A percentile compares a stretch with the other conserved stretches of the same genome.
Evolutionary conservation across 257 asterid species (phyloP).

Genomic region (Salvia splendens): DNA sequence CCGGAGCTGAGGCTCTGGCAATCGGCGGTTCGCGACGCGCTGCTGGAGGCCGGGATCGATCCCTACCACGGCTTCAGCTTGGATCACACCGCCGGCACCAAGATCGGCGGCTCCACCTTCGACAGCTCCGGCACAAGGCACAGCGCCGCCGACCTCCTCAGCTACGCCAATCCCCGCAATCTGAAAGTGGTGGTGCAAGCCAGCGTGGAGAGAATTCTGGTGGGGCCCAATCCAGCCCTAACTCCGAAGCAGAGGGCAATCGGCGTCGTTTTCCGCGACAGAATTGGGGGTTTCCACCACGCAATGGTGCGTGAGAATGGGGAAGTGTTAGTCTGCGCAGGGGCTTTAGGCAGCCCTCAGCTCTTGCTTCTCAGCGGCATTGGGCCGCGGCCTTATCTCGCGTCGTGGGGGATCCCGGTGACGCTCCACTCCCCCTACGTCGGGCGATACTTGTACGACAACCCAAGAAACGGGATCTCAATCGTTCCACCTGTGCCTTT

Average conservation of each 20-base stretch:
- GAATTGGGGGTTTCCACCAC: slow-evolving; percentile 56
- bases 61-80: slow-evolving; percentile 75
- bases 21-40: slow-evolving; percentile 70
- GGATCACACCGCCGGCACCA: slow-evolving; percentile 78
- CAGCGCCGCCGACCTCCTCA: slow-evolving; percentile 37
- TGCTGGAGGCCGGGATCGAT: slow-evolving; percentile 69
- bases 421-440: slow-evolving; percentile 67
- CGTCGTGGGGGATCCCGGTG: slow-evolving; percentile 88
- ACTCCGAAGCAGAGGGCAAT: slow-evolving; percentile 39
- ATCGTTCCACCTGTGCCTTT: slow-evolving; percentile 69
- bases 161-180: slow-evolving; percentile 58
- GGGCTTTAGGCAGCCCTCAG: slow-evolving; percentile 93
- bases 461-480: slow-evolving; percentile 93
- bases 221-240: slow-evolving; percentile 34
- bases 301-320: slow-evolving; percentile 71
- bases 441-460: slow-evolving; percentile 76
- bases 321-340: slow-evolving; percentile 76
- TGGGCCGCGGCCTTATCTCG: slow-evolving; percentile 78
- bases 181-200: slow-evolving; percentile 67
- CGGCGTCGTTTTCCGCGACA: slow-evolving; percentile 75
- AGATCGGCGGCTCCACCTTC: slow-evolving; percentile 88
- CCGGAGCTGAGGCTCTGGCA: slow-evolving; percentile 81
- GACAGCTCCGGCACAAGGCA: slow-evolving; percentile 60
- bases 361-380: slow-evolving; percentile 79
- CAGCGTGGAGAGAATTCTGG: slow-evolving; percentile 63